phyloP scores from a whole-genome alignment of 805 yeast species.

The Scheffersomyces coipomensis region DNA sequence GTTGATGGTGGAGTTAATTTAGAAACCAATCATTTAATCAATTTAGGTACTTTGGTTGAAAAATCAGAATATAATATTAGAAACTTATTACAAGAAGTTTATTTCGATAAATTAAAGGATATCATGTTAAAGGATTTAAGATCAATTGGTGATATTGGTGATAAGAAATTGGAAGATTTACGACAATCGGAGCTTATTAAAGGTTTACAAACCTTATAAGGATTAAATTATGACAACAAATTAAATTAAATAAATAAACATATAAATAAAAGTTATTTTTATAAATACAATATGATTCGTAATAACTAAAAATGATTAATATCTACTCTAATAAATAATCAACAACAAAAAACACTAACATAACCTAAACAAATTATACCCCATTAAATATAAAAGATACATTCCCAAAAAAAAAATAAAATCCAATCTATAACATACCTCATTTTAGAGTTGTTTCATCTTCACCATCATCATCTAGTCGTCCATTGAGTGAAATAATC shows the following conservation, averaged over 20 bases:
- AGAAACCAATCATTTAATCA: constrained; percentile 72
- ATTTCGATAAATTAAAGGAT: constrained; percentile 92
- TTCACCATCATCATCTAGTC: not conserved
- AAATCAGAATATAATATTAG: constrained; percentile 86
- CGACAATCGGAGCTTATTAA: constrained; percentile 36
- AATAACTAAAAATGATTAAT: too few relatives aligned
- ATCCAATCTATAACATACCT: too few relatives aligned
- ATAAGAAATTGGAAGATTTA: constrained; percentile 25
- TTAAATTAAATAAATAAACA: too few relatives aligned
- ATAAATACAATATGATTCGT: too few relatives aligned
- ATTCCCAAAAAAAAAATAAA: too few relatives aligned
- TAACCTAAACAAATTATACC: too few relatives aligned
- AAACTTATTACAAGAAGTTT: constrained; percentile 86
- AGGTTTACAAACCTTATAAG: constrained; percentile 35
- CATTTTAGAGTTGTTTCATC: constrained; percentile 49
- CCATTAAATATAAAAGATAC: too few relatives aligned
- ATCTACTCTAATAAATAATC: too few relatives aligned
- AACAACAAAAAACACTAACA: too few relatives aligned
- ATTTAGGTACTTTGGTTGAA: constrained; percentile 82
- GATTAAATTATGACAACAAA: too few relatives aligned
- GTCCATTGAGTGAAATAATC: not conserved
- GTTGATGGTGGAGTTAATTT: constrained; percentile 33
- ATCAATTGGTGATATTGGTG: constrained; percentile 32
- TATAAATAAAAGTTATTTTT: too few relatives aligned
- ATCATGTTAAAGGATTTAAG: constrained; percentile 55